Percentiles rank a stretch among this genome's conserved stretches.
phyloP scores from a whole-genome alignment of 306 rosid genomes.

The Fagus crenata region DNA sequence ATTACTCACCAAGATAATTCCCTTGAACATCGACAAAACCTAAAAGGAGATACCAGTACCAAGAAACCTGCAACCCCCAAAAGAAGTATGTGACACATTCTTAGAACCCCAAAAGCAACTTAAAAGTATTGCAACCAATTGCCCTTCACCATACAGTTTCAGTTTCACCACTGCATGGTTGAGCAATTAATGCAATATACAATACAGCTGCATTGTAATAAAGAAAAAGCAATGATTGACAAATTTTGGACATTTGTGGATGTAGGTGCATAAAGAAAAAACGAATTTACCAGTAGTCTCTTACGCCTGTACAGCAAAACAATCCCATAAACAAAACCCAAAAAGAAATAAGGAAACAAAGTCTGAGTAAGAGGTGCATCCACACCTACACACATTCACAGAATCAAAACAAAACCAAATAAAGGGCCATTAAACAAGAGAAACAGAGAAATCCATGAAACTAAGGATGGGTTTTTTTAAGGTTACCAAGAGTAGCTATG shows the following conservation, averaged over 20 bases:
- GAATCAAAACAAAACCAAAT: not conserved
- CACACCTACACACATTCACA: slow-evolving; percentile 44
- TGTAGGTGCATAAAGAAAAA: too few species aligned
- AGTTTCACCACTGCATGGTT: not conserved
- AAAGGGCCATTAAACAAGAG: not conserved
- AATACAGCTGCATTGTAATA: not conserved
- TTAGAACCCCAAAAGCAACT: slow-evolving; percentile 22
- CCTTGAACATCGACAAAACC: slow-evolving; percentile 75
- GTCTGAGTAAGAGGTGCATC: slow-evolving; percentile 60
- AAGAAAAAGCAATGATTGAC: not conserved
- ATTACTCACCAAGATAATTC: slow-evolving; percentile 55
- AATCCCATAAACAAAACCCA: slow-evolving; percentile 62
- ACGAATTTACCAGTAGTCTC: slow-evolving; percentile 37
- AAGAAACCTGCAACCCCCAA: slow-evolving; percentile 50
- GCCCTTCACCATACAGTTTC: not conserved
- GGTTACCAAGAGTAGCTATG: slow-evolving; percentile 50
- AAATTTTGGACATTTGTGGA: too few species aligned
- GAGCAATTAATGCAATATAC: not conserved
- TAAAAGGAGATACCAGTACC: slow-evolving; percentile 73
- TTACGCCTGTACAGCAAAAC: slow-evolving; percentile 54
- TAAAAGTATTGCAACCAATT: not conserved
- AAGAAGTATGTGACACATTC: not conserved
- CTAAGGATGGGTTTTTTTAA: slow-evolving; percentile 3
- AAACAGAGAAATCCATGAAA: not conserved
- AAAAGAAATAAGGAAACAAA: slow-evolving; percentile 37